These are phyloP conservation scores for Erodium moschatum DNA, from an alignment of 441 rosid genomes.

Conservation along the genomic window DNA sequence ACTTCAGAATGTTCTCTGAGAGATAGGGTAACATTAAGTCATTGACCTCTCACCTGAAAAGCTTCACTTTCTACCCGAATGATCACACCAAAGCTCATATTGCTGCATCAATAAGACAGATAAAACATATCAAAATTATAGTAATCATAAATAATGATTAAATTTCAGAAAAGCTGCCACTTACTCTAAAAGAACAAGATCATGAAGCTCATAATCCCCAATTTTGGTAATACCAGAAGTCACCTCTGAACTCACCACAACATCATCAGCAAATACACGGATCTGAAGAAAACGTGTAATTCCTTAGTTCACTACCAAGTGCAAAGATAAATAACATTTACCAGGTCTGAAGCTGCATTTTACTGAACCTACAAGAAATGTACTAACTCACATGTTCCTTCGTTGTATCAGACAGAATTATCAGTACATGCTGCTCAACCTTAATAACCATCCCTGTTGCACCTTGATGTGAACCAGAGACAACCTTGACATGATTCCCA, in stretches of 20 bases:
- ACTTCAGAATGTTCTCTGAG: slow-evolving; percentile 3
- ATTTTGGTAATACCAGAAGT: slow-evolving; percentile 84
- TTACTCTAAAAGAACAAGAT: slow-evolving; percentile 89
- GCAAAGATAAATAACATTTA: background rate
- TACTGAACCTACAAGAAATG: slow-evolving; percentile 4
- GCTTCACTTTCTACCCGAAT: slow-evolving; percentile 97
- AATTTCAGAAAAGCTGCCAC: slow-evolving; percentile 23
- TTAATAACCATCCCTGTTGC: slow-evolving; percentile 97
- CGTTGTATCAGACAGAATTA: slow-evolving; percentile 82
- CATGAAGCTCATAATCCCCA: slow-evolving; percentile 94
- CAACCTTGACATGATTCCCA: slow-evolving; percentile 95
- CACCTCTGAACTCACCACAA: slow-evolving; percentile 94
- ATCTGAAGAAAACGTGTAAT: slow-evolving; percentile 38
- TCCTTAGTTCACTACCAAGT: background rate
- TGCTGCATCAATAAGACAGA: slow-evolving; percentile 42
- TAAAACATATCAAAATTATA: slow-evolving; percentile 16
- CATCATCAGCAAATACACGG: slow-evolving; percentile 90
- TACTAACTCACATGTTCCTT: slow-evolving; percentile 74
- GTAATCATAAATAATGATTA: slow-evolving; percentile 12
- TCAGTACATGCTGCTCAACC: slow-evolving; percentile 93
- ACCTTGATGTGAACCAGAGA: slow-evolving; percentile 87
- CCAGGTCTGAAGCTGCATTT: background rate
- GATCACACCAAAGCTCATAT: slow-evolving; percentile 77
- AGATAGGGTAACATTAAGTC: background rate
- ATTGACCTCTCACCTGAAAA: slow-evolving; percentile 49